Base-by-base conservation (phyloP, 768 basidiomycete genomes). In the Phallus indusiatus region DNA sequence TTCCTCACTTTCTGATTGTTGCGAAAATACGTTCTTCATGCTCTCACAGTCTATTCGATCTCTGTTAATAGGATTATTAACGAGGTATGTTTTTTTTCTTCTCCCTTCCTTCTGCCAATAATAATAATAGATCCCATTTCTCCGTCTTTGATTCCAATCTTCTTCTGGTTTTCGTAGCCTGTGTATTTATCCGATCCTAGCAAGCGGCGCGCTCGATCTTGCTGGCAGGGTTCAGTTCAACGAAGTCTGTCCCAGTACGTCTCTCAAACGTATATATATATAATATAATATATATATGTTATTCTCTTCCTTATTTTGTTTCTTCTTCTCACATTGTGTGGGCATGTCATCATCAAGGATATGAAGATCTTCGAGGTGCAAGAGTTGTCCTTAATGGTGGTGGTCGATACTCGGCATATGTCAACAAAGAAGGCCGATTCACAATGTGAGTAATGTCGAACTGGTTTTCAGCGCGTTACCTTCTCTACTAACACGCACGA, bases 181-280 rank as follows among this genome's bases (percentile, higher is more conserved):
- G 22, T 51, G 28, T 52, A 16, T 53, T 28, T 48, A 50, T 22
- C 20, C 57, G 72, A 18, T 61, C 72, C 16, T 70, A 69, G 55
- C 64, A 42, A 42, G 42, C 63, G 60, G 67, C 51, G 81, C 82
- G 11, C 62, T 82, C 8, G 84, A 88, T 66, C 64, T 91, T 51
- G 65, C 70, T 2, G 89, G 89, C 63, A 76, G 75, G 53, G 71
- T 91, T 11, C 74, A 78, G 50, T 89, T 86, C 85, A 90, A 86
- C 69, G 79, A 81, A n/a, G 62, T 82, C 8, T 89, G 87, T 73
- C 73, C 77, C 47, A 74, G 88, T 88, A 53, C 52, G 68, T 58
- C 16, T 10, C 34, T 18, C 18, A 14, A 17, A 20, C 1, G n/a
- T n/a, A n/a, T n/a, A n/a, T n/a, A n/a, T n/a, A n/a, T n/a, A n/a